phyloP scores from a whole-genome alignment of 805 yeast species.

The Brettanomyces custersianus region DNA sequence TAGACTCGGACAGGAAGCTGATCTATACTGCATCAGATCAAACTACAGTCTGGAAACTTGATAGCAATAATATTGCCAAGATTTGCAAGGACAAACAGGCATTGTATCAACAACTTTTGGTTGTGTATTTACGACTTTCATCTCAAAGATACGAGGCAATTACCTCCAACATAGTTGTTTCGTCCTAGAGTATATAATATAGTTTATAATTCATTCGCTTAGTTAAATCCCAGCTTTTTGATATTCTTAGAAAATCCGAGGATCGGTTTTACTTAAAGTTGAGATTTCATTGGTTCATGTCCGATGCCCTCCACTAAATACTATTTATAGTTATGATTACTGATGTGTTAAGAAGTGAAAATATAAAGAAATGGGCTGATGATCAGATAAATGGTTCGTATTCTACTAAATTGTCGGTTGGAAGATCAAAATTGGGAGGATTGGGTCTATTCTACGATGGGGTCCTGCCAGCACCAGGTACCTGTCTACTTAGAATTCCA shows the following conservation, averaged over 20 bases:
- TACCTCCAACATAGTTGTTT: conserved; percentile 64
- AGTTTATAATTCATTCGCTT: too few species aligned
- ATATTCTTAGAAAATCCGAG: too few species aligned
- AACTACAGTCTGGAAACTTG: conserved; percentile 61
- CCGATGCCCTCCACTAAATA: too few species aligned
- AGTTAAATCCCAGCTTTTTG: neutral
- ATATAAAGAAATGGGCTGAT: neutral
- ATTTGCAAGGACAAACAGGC: conserved; percentile 41
- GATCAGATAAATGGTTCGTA: neutral
- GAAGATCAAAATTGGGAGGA: conserved; percentile 23
- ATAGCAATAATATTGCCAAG: conserved; percentile 33
- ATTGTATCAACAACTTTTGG: conserved; percentile 54
- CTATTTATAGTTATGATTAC: too few species aligned
- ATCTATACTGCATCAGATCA: conserved; percentile 36
- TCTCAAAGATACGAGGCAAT: conserved; percentile 68
- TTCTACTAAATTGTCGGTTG: neutral
- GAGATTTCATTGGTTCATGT: too few species aligned
- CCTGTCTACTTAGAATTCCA: conserved; percentile 34
- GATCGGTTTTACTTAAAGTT: too few species aligned
- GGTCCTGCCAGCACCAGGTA: conserved; percentile 1
- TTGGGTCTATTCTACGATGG: conserved; percentile 26
- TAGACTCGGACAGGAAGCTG: conserved; percentile 29
- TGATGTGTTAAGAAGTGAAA: too few species aligned
- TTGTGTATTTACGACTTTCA: conserved; percentile 51
- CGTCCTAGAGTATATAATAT: too few species aligned